A percentile compares a stretch with the other conserved stretches of the same genome.
Conservation (phyloP, 2,329 filamentous ascomycete genomes). For the Trichophyton equinum region DNA sequence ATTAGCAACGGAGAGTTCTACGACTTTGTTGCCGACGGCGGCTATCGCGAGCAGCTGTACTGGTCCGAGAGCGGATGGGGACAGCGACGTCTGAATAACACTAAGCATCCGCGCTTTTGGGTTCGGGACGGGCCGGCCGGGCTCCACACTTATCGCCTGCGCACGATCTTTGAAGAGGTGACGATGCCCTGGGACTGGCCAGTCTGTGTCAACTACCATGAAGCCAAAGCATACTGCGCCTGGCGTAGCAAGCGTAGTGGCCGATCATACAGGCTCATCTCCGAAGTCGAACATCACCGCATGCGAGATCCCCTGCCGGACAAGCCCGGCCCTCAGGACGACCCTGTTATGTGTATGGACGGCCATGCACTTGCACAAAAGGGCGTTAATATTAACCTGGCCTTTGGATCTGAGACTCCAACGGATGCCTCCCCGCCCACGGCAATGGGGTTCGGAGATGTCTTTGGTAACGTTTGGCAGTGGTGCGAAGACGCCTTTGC, state of each 20-base stretch:
- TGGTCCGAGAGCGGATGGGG: slow-evolving; percentile 1
- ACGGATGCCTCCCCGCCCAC: neutral
- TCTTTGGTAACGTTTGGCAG: neutral
- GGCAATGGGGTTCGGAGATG: neutral
- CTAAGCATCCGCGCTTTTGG: neutral
- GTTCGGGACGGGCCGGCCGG: neutral
- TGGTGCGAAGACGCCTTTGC: neutral
- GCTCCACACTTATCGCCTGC: neutral
- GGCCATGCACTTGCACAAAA: neutral
- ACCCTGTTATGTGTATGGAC: neutral
- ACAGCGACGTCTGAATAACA: neutral
- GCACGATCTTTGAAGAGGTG: neutral
- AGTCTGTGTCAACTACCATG: slow-evolving; percentile 1
- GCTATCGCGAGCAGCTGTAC: neutral
- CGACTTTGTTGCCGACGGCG: neutral
- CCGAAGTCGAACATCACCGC: neutral
- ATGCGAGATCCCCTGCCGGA: neutral
- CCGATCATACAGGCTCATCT: neutral
- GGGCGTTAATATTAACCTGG: neutral
- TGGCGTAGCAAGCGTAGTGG: slow-evolving; percentile 1
- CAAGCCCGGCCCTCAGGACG: neutral
- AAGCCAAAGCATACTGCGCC: neutral
- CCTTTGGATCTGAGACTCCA: neutral
- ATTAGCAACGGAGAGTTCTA: neutral
- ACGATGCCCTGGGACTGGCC: slow-evolving; percentile 1